phyloP scores from a whole-genome alignment of 495 filamentous ascomycete species.

The Penicillium cinerascens region DNA sequence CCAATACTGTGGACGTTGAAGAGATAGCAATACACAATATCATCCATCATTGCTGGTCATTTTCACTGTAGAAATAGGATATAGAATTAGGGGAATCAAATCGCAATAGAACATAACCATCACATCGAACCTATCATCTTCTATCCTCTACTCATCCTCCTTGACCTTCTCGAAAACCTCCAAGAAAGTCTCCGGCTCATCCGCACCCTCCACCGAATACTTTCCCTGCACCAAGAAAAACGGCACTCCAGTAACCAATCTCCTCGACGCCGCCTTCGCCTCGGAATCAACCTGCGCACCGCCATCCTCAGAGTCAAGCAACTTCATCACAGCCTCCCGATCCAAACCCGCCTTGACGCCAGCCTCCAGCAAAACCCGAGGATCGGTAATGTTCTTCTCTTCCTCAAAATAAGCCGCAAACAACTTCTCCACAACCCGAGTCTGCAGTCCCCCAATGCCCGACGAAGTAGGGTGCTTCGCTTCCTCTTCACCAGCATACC shows the following conservation, averaged over 20 bases:
- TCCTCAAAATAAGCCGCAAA: constrained; percentile 76
- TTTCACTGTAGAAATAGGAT: too few relatives aligned
- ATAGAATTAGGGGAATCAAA: too few relatives aligned
- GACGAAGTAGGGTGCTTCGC: constrained; percentile 26
- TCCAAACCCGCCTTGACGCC: constrained; percentile 63
- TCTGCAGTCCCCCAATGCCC: constrained; percentile 47
- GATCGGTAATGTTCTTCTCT: constrained; percentile 70
- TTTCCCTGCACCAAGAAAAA: constrained; percentile 66
- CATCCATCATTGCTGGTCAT: neutral
- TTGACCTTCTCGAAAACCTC: constrained; percentile 54
- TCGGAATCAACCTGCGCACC: constrained; percentile 69
- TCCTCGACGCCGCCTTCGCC: constrained; percentile 54
- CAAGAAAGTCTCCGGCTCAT: constrained; percentile 56
- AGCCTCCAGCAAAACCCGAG: constrained; percentile 55
- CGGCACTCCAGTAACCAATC: constrained; percentile 67
- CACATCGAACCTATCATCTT: too few relatives aligned
- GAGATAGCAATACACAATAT: neutral
- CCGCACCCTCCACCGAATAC: constrained; percentile 61
- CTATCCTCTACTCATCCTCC: constrained; percentile 20
- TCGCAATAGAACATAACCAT: too few relatives aligned
- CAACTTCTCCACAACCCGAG: constrained; percentile 61
- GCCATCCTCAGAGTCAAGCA: constrained; percentile 60
- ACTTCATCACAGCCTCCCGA: constrained; percentile 52
- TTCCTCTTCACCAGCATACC: constrained; percentile 59
- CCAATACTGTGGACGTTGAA: neutral